These are phyloP conservation scores for Cyclaneusma minus DNA, from an alignment of 2,329 filamentous ascomycete genomes.

Conservation along the genomic window DNA sequence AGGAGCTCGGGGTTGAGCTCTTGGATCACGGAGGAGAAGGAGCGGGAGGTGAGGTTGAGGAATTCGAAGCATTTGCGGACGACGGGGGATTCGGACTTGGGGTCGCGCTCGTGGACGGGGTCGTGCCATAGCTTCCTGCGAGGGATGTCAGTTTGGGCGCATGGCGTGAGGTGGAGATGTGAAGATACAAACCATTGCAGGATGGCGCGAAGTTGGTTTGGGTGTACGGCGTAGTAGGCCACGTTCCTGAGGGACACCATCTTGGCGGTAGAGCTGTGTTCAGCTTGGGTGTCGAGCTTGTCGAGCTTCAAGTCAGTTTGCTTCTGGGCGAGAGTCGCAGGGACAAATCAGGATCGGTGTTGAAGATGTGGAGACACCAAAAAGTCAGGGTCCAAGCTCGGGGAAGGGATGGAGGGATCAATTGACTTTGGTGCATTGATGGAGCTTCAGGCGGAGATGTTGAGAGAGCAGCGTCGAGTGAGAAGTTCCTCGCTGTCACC, in stretches of 20 bases:
- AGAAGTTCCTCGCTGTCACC: too few relatives aligned
- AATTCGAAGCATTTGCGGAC: slow-evolving; percentile 75
- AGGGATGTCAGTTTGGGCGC: background rate
- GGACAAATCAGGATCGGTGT: too few relatives aligned
- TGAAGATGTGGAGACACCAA: too few relatives aligned
- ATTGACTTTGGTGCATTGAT: too few relatives aligned
- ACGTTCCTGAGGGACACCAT: slow-evolving; percentile 39
- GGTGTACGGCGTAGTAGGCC: slow-evolving; percentile 62
- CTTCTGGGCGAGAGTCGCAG: too few relatives aligned
- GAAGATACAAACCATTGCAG: slow-evolving; percentile 63
- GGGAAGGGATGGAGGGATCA: too few relatives aligned
- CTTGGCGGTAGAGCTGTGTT: slow-evolving; percentile 15
- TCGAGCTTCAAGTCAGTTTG: too few relatives aligned
- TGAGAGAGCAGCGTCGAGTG: too few relatives aligned
- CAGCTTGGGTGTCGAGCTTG: too few relatives aligned
- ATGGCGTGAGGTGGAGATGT: slow-evolving; percentile 1
- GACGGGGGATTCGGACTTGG: slow-evolving; percentile 55
- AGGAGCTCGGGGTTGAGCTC: slow-evolving; percentile 91
- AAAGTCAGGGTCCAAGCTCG: too few relatives aligned
- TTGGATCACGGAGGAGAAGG: slow-evolving; percentile 84
- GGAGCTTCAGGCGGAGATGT: too few relatives aligned
- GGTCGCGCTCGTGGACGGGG: slow-evolving; percentile 72
- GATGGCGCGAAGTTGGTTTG: slow-evolving; percentile 63
- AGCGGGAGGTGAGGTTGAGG: slow-evolving; percentile 78
- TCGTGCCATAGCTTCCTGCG: slow-evolving; percentile 92